Evolutionary conservation across 352 stramenopile species (phyloP), one percentile per base, ranked within the genome.

Genomic region (Pythium folliculosum): DNA sequence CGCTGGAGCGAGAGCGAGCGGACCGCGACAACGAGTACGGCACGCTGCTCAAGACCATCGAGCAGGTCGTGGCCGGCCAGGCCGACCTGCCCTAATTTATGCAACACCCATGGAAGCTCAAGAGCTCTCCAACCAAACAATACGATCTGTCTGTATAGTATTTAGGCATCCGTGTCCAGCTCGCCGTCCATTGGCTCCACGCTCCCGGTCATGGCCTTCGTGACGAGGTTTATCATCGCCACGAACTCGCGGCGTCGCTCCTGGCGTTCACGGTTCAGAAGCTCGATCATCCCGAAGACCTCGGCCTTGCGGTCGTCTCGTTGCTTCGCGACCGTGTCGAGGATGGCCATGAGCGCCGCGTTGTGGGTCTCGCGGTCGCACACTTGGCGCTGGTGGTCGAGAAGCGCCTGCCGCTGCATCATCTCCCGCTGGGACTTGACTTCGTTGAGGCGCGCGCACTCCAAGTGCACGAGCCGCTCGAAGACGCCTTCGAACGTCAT

Each of bases 21-120:
- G 44, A 53, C 6, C 56, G 56, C 44, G 40, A 47, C 25, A 22
- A 21, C 10, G 56, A 54, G 23, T 63, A 63, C 56, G 43, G 44
- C 27, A 14, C 16, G 43, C 27, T 63, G 27, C 38, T 63, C 0
- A 25, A 63, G 14, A 63, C 40, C 6, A 53, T 63, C n/a, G 56
- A 63, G 44, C 56, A 47, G n/a, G 27, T 63, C 5, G 25, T 47
- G 2, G 56, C 56, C 1, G 37, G 37, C 37, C 14, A 43, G 37
- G 37, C 10, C 10, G 10, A 43, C 14, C 9, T 17, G 14, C 14
- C 9, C 9, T 43, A 43, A 43, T 17, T 43, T 43, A 43, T 43
- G 27, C n/a, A n/a, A n/a, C n/a, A n/a, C n/a, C n/a, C n/a, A n/a
- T n/a, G n/a, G n/a, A n/a, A n/a, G n/a, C n/a, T n/a, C n/a, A n/a